Evolutionary conservation across 371 early-diverging fungal genomes (phyloP).

Genomic region (Circinella umbellata): DNA sequence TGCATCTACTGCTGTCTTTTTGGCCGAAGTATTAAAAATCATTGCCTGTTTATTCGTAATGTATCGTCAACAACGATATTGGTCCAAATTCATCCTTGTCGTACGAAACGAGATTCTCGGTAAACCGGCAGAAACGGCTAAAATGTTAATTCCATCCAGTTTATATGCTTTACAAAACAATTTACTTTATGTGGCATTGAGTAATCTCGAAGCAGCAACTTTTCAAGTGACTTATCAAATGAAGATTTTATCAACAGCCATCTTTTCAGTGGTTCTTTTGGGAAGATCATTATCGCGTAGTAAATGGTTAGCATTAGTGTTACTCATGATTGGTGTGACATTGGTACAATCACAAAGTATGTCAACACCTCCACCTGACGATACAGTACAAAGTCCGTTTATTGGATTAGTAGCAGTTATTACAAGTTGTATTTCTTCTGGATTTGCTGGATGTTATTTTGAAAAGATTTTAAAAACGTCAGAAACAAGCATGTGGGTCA

Average conservation of each 20-base stretch:
- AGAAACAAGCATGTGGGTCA: slow-evolving; percentile 69
- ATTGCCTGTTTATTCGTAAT: slow-evolving; percentile 30
- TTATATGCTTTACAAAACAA: slow-evolving; percentile 96
- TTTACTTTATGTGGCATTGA: slow-evolving; percentile 87
- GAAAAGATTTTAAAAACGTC: slow-evolving; percentile 72
- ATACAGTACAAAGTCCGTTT: slow-evolving; percentile 41
- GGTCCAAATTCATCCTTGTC: neutral
- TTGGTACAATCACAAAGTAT: slow-evolving; percentile 77
- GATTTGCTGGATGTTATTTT: slow-evolving; percentile 77
- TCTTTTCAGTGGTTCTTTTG: slow-evolving; percentile 86
- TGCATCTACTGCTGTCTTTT: slow-evolving; percentile 71
- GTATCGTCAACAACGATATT: slow-evolving; percentile 17
- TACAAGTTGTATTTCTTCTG: slow-evolving; percentile 69
- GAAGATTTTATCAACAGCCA: slow-evolving; percentile 94
- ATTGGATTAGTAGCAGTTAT: slow-evolving; percentile 67
- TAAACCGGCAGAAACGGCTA: slow-evolving; percentile 60
- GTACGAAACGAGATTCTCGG: slow-evolving; percentile 54
- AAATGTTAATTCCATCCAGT: slow-evolving; percentile 85
- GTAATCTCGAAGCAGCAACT: slow-evolving; percentile 89
- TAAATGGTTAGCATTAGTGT: slow-evolving; percentile 86
- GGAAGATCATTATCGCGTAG: slow-evolving; percentile 60
- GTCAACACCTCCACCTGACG: slow-evolving; percentile 16
- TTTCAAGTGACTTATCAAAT: slow-evolving; percentile 97
- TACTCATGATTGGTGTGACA: slow-evolving; percentile 89
- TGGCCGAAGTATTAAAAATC: slow-evolving; percentile 65